Conservation (phyloP, 2,329 filamentous ascomycete genomes). For the Sarocladium kiliense region DNA sequence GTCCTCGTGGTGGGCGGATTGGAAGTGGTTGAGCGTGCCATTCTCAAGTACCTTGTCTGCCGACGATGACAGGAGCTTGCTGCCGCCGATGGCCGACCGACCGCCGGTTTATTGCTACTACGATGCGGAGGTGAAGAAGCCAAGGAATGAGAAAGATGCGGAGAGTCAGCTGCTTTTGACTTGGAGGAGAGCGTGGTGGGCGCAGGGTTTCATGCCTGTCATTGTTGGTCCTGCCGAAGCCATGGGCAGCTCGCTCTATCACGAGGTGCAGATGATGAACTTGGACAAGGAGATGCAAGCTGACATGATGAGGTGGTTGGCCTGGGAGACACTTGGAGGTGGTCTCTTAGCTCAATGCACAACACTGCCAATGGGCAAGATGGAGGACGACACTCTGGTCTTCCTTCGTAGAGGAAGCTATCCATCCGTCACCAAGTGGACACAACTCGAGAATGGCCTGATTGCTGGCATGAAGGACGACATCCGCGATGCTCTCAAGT, state of each 20-base stretch:
- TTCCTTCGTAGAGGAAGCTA: constrained; percentile 74
- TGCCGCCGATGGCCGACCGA: constrained; percentile 68
- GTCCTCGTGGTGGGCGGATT: constrained; percentile 81
- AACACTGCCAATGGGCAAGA: constrained; percentile 77
- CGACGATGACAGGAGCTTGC: constrained; percentile 76
- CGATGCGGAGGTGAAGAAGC: constrained; percentile 60
- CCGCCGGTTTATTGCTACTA: constrained; percentile 89
- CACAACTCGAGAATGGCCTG: constrained; percentile 64
- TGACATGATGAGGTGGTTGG: constrained; percentile 80
- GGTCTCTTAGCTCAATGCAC: constrained; percentile 75
- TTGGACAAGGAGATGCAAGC: constrained; percentile 57
- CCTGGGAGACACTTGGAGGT: constrained; percentile 86
- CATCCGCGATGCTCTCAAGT: constrained; percentile 58
- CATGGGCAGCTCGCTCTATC: constrained; percentile 74
- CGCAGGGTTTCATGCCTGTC: constrained; percentile 81
- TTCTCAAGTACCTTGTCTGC: constrained; percentile 78
- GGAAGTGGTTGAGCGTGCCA: constrained; percentile 78
- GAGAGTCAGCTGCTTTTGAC: constrained; percentile 76
- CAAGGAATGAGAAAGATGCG: constrained; percentile 60
- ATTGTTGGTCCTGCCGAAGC: constrained; percentile 78
- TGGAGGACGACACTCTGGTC: constrained; percentile 65
- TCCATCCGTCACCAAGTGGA: constrained; percentile 67
- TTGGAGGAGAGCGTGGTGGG: constrained; percentile 95
- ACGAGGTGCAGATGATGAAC: constrained; percentile 59
- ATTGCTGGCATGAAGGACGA: constrained; percentile 65